These are phyloP conservation scores for Aspergillus sp. DNA, from an alignment of 2,329 filamentous ascomycete genomes.

Conservation along the genomic window DNA sequence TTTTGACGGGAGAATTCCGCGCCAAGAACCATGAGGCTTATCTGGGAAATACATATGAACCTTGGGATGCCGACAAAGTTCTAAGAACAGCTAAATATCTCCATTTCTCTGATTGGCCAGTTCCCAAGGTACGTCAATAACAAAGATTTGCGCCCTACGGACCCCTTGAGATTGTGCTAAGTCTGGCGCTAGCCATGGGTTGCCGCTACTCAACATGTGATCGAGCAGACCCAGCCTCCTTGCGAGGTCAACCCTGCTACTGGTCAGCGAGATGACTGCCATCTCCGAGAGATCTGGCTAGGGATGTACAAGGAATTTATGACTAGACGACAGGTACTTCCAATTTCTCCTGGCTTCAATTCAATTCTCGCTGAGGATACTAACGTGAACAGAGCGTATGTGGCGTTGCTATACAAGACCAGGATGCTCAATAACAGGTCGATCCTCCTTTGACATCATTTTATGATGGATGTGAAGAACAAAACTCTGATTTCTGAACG, in stretches of 20 bases:
- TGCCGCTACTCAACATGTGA: background rate
- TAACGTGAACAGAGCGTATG: background rate
- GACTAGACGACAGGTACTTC: background rate
- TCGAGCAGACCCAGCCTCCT: background rate
- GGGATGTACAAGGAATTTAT: background rate
- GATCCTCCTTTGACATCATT: too few relatives aligned
- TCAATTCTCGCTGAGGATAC: background rate
- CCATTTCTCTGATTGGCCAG: constrained; percentile 68
- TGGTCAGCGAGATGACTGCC: background rate
- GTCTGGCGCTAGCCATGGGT: background rate
- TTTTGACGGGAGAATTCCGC: constrained; percentile 11
- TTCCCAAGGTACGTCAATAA: constrained; percentile 29
- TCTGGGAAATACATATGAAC: constrained; percentile 50
- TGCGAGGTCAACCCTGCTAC: background rate
- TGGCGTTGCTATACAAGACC: background rate
- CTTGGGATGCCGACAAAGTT: constrained; percentile 56
- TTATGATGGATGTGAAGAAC: too few relatives aligned
- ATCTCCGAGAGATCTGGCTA: background rate
- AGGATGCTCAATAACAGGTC: too few relatives aligned
- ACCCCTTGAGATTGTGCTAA: background rate
- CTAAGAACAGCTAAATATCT: constrained; percentile 61
- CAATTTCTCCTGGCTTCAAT: background rate
- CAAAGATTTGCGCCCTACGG: too few relatives aligned
- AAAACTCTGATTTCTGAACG: too few relatives aligned
- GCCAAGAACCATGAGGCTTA: constrained; percentile 49